These are phyloP conservation scores for Termitomyces bulborhizus DNA, from an alignment of 768 basidiomycete genomes.

Conservation along the genomic window DNA sequence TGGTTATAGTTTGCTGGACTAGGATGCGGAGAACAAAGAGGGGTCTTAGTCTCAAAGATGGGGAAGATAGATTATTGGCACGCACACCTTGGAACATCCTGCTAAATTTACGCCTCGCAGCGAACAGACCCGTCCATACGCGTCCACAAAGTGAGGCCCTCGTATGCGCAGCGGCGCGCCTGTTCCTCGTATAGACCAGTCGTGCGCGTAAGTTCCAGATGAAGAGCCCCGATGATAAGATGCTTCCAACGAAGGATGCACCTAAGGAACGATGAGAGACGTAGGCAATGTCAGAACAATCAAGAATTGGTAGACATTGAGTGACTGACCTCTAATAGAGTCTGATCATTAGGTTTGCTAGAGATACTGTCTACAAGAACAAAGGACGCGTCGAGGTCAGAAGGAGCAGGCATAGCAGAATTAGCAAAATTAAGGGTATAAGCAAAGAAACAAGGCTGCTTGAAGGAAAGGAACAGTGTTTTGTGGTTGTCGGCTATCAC, in stretches of 20 bases:
- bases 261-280: background rate
- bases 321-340: slow-evolving; percentile 3
- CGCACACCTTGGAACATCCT: slow-evolving; percentile 78
- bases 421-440: slow-evolving; percentile 2
- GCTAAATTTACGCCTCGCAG: slow-evolving; percentile 84
- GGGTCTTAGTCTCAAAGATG: background rate
- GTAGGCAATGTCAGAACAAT: background rate
- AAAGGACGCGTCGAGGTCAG: slow-evolving; percentile 44
- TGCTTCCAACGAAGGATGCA: slow-evolving; percentile 42
- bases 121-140: slow-evolving; percentile 70
- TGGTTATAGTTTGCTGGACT: slow-evolving; percentile 70
- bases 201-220: slow-evolving; percentile 54
- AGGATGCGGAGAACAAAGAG: background rate
- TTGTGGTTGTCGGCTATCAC: no score
- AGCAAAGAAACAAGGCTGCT: no score
- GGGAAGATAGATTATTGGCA: slow-evolving; percentile 1
- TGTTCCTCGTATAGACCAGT: slow-evolving; percentile 58
- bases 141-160: slow-evolving; percentile 82
- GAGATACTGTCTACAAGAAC: slow-evolving; percentile 33
- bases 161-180: slow-evolving; percentile 50
- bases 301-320: background rate
- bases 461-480: no score
- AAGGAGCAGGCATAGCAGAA: slow-evolving; percentile 18
- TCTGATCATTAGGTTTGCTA: background rate
- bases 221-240: slow-evolving; percentile 42